Conservation (phyloP, 1,139 yeast genomes). For the Kurtzmaniella natalensis region DNA sequence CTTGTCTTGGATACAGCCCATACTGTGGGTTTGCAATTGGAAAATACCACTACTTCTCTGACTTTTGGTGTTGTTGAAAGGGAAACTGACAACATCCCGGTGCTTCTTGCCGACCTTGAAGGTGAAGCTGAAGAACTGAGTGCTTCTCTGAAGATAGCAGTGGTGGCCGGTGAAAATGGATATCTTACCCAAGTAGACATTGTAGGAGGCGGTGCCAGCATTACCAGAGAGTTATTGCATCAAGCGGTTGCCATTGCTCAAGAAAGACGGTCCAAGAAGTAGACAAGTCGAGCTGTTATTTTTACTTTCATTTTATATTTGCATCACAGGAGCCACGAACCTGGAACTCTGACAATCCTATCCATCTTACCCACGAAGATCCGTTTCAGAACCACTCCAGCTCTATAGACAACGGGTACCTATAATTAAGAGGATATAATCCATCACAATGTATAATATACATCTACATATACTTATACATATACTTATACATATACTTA, state of each 20-base stretch:
- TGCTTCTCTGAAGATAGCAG: constrained; percentile 38
- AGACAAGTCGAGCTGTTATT: too few species aligned
- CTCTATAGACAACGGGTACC: too few species aligned
- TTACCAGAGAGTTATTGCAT: constrained; percentile 43
- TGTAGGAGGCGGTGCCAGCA: constrained; percentile 38
- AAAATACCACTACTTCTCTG: constrained; percentile 36
- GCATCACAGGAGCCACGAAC: too few species aligned
- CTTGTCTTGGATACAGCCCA: constrained; percentile 25
- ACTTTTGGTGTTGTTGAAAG: constrained; percentile 60
- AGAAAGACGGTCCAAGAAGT: constrained; percentile 14
- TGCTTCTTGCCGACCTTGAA: constrained; percentile 65
- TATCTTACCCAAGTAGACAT: constrained; percentile 27
- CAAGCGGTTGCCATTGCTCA: constrained; percentile 44
- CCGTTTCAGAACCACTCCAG: too few species aligned
- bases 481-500: too few species aligned
- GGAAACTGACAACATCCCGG: constrained; percentile 28
- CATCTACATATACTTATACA: too few species aligned
- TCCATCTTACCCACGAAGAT: too few species aligned
- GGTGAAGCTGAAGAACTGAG: constrained; percentile 74
- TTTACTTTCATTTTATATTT: too few species aligned
- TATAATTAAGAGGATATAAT: too few species aligned
- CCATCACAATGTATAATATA: too few species aligned
- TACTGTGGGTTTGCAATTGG: constrained; percentile 12
- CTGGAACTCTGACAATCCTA: too few species aligned
- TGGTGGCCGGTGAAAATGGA: constrained; percentile 24